Percentiles rank a stretch among this genome's conserved stretches.
These are phyloP conservation scores for Tirmania nivea DNA, from an alignment of 495 filamentous ascomycete genomes.

Conservation along the genomic window DNA sequence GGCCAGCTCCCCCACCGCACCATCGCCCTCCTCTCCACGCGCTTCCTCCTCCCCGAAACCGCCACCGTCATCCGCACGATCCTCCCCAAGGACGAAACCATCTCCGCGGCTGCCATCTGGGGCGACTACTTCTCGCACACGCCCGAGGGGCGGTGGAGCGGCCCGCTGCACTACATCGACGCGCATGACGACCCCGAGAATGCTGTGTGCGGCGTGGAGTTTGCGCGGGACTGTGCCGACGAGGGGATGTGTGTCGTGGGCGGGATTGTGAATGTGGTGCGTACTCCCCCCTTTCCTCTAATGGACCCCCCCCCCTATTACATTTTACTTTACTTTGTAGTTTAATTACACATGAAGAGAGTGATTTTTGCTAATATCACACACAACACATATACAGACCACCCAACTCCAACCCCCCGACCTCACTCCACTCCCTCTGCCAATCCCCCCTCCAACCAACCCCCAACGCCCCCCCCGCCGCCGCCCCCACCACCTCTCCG, in stretches of 20 bases:
- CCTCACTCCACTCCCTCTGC: too few relatives aligned
- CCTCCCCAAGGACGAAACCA: constrained; percentile 18
- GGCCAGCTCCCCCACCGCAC: constrained; percentile 19
- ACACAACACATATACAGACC: too few relatives aligned
- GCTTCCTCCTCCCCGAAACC: constrained; percentile 16
- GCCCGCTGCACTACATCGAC: constrained; percentile 51
- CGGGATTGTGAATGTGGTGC: constrained; percentile 24
- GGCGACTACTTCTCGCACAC: constrained; percentile 40
- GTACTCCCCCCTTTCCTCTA: neutral
- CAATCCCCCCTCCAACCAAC: neutral
- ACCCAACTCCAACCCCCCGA: too few relatives aligned
- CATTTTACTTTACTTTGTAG: neutral
- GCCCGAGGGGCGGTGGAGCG: constrained; percentile 32
- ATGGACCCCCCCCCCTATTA: neutral
- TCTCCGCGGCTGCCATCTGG: constrained; percentile 41
- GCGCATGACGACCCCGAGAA: constrained; percentile 40
- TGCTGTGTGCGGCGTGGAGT: constrained; percentile 34
- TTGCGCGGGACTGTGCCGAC: constrained; percentile 36
- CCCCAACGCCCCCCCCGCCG: neutral
- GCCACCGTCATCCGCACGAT: constrained; percentile 8
- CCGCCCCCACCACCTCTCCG: neutral
- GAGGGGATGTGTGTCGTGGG: constrained; percentile 37
- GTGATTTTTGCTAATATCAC: too few relatives aligned
- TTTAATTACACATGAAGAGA: too few relatives aligned
- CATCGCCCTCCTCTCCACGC: constrained; percentile 15